Evolutionary conservation across 176 grass and related monocot species (phyloP).

Genomic region (Rhipidocladum racemiflorum): DNA sequence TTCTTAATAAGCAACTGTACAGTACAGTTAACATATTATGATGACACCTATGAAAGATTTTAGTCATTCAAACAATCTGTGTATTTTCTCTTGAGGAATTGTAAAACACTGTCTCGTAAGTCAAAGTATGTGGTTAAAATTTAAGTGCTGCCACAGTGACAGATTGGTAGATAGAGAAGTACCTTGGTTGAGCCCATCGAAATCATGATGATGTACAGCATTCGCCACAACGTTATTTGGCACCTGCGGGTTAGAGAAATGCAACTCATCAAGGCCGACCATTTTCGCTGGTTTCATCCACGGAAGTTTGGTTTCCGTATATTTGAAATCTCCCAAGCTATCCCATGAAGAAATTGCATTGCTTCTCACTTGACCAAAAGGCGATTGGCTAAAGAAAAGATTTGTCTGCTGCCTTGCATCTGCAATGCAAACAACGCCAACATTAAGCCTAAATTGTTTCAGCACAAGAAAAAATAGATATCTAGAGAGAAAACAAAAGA

Average conservation of each 20-base stretch:
- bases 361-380: slow-evolving; percentile 59
- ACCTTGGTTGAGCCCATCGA: slow-evolving; percentile 77
- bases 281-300: slow-evolving; percentile 46
- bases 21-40: not conserved
- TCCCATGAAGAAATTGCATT: slow-evolving; percentile 53
- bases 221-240: slow-evolving; percentile 29
- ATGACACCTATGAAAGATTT: not conserved
- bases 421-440: slow-evolving; percentile 26
- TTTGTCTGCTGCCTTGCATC: slow-evolving; percentile 62
- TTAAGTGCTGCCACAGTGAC: not conserved
- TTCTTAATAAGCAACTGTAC: not conserved
- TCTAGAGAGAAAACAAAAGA: not conserved
- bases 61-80: not conserved
- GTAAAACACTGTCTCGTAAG: not conserved
- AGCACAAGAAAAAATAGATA: slow-evolving; percentile 8
- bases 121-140: not conserved
- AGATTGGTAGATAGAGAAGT: not conserved
- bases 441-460: slow-evolving; percentile 18
- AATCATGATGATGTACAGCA: slow-evolving; percentile 41
- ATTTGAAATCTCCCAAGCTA: slow-evolving; percentile 50
- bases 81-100: not conserved
- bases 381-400: slow-evolving; percentile 57
- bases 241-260: slow-evolving; percentile 35
- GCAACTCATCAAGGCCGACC: slow-evolving; percentile 31
- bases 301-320: slow-evolving; percentile 50